Percentiles rank a stretch among this genome's conserved stretches.
phyloP scores from a whole-genome alignment of 2,329 filamentous ascomycete genomes.

The Arthrinium phaeospermum region DNA sequence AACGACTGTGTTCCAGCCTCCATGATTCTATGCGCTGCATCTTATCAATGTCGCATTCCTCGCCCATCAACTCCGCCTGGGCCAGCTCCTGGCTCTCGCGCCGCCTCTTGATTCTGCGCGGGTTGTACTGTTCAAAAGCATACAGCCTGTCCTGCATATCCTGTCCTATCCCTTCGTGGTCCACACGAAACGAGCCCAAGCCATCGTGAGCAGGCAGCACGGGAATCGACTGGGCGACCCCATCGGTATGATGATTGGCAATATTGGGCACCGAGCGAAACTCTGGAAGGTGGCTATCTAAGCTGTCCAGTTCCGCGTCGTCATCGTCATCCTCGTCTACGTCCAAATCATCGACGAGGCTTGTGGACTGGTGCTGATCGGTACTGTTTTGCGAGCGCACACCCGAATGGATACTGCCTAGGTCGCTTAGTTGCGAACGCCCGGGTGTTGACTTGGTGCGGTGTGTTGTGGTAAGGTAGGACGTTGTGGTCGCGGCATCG shows the following conservation, averaged over 20 bases:
- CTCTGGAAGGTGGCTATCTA: constrained; percentile 89
- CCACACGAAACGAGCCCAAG: constrained; percentile 79
- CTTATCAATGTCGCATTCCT: constrained; percentile 72
- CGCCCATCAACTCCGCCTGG: constrained; percentile 57
- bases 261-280: constrained; percentile 70
- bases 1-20: constrained; percentile 87
- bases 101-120: constrained; percentile 64
- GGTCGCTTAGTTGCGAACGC: constrained; percentile 77
- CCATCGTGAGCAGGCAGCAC: constrained; percentile 94
- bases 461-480: constrained; percentile 72
- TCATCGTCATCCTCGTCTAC: constrained; percentile 62
- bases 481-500: constrained; percentile 63
- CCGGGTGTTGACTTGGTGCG: constrained; percentile 69
- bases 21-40: constrained; percentile 87
- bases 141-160: constrained; percentile 84
- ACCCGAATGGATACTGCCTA: constrained; percentile 77
- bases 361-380: constrained; percentile 47
- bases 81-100: constrained; percentile 59
- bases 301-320: constrained; percentile 84
- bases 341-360: constrained; percentile 45
- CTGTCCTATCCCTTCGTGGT: constrained; percentile 57
- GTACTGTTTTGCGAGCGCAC: constrained; percentile 63
- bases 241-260: constrained; percentile 41
- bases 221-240: constrained; percentile 63
- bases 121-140: constrained; percentile 86